A percentile compares a stretch with the other conserved stretches of the same genome.
Conservation (phyloP, 1,284 basidiomycete genomes). For the Cutaneotrichosporon sp. region DNA sequence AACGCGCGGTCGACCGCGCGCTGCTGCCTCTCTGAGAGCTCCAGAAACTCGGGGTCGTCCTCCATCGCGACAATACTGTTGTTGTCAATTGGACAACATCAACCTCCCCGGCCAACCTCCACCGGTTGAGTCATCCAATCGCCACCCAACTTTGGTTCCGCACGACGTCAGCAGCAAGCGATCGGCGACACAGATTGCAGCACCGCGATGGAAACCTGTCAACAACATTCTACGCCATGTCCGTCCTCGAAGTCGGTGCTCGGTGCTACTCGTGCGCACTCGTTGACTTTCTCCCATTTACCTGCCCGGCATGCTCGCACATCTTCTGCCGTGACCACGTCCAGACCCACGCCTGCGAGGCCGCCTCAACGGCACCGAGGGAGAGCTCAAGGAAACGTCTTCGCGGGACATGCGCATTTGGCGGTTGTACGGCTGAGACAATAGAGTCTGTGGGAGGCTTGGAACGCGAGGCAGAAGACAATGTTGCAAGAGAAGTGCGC, state of each 20-base stretch:
- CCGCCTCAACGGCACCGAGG: conserved; percentile 5
- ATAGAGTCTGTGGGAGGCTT: conserved; percentile 36
- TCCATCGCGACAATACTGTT: not conserved
- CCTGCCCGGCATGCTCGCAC: conserved; percentile 27
- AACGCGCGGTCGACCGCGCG: conserved; percentile 41
- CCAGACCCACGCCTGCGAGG: conserved; percentile 24
- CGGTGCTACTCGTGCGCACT: conserved; percentile 29
- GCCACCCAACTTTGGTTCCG: conserved; percentile 1
- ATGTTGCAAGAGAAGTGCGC: conserved; percentile 30
- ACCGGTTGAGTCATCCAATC: conserved; percentile 1
- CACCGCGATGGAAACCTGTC: no score
- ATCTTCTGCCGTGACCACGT: conserved; percentile 37
- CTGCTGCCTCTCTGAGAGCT: conserved; percentile 29
- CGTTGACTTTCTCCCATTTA: conserved; percentile 43
- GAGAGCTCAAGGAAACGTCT: conserved; percentile 11
- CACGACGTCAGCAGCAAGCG: conserved; percentile 1
- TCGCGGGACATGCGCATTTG: conserved; percentile 22
- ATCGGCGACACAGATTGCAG: no score
- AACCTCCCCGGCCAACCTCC: not conserved
- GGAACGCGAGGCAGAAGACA: conserved; percentile 12
- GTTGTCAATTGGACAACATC: not conserved
- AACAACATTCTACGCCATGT: no score
- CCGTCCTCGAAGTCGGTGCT: conserved; percentile 32
- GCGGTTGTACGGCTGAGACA: conserved; percentile 29
- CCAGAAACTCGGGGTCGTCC: conserved; percentile 45